Evolutionary conservation across 2,329 filamentous ascomycete genomes (phyloP).

Genomic region (Xylariaceae sp.): DNA sequence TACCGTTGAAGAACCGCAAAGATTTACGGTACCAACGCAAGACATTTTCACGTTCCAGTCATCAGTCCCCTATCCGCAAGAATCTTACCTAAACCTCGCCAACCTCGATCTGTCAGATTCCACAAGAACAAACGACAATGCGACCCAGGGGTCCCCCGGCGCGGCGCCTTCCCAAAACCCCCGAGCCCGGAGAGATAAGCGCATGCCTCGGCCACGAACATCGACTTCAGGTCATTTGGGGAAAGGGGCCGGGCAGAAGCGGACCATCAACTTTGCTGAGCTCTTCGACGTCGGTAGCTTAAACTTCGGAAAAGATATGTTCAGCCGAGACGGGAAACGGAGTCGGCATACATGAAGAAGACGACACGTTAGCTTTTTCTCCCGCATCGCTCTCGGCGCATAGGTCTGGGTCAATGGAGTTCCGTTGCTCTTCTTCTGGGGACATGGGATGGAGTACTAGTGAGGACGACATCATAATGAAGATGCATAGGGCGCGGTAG

Average conservation of each 20-base stretch:
- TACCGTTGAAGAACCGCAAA: slow-evolving; percentile 27
- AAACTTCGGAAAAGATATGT: slow-evolving; percentile 56
- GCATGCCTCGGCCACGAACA: slow-evolving; percentile 25
- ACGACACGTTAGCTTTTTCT: slow-evolving; percentile 6
- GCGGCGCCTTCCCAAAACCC: slow-evolving; percentile 29
- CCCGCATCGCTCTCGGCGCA: slow-evolving; percentile 16
- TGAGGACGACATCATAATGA: slow-evolving; percentile 8
- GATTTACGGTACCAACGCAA: slow-evolving; percentile 49
- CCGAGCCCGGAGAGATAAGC: slow-evolving; percentile 24
- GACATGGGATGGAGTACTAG: slow-evolving; percentile 9
- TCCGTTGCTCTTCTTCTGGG: slow-evolving; percentile 14
- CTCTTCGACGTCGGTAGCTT: slow-evolving; percentile 67
- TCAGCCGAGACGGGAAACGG: slow-evolving; percentile 45
- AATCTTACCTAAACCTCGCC: slow-evolving; percentile 54
- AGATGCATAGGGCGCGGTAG: slow-evolving; percentile 11
- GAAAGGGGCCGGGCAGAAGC: slow-evolving; percentile 64
- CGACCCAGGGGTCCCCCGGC: slow-evolving; percentile 28
- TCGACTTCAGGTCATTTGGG: slow-evolving; percentile 43
- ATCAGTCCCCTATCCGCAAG: slow-evolving; percentile 52
- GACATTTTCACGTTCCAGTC: slow-evolving; percentile 68
- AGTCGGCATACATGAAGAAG: slow-evolving; percentile 41
- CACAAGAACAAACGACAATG: slow-evolving; percentile 36
- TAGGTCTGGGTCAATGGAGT: slow-evolving; percentile 14
- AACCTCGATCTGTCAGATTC: slow-evolving; percentile 56
- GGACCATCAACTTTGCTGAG: slow-evolving; percentile 67